A percentile compares a stretch with the other conserved stretches of the same genome.
Conservation (phyloP, 1,284 basidiomycete genomes). For the Ceratobasidium sp. region DNA sequence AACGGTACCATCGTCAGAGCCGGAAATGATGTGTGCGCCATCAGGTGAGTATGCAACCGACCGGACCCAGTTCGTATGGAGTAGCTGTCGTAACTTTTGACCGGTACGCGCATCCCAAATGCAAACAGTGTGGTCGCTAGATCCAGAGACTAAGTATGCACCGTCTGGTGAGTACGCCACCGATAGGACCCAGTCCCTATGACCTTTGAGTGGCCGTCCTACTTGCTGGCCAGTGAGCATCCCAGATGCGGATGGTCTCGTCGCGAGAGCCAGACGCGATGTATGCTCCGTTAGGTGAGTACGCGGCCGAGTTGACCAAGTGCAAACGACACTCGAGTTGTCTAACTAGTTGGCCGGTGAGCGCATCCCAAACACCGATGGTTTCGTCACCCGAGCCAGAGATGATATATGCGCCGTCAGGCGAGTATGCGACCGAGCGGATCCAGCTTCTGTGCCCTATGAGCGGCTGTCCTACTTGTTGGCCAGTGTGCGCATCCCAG, state of each 20-base stretch:
- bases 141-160: neutral
- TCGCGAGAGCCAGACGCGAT: conserved; percentile 37
- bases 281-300: conserved; percentile 17
- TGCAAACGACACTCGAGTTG: conserved; percentile 36
- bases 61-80: conserved; percentile 2
- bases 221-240: neutral
- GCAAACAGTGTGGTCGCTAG: conserved; percentile 8
- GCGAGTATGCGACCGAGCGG: conserved; percentile 9
- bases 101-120: conserved; percentile 20
- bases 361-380: conserved; percentile 37
- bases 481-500: no score
- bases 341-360: neutral
- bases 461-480: no score
- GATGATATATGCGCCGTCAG: no score
- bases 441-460: no score
- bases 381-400: conserved; percentile 24
- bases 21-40: no score
- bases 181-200: neutral
- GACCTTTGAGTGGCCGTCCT: conserved; percentile 15
- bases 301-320: conserved; percentile 5
- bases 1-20: no score
- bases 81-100: neutral
- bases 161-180: conserved; percentile 24
- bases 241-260: conserved; percentile 24
- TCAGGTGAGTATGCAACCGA: conserved; percentile 6